phyloP scores from a whole-genome alignment of 225 moss, liverwort and hornwort genomes.

The Antitrichia curtipendula region DNA sequence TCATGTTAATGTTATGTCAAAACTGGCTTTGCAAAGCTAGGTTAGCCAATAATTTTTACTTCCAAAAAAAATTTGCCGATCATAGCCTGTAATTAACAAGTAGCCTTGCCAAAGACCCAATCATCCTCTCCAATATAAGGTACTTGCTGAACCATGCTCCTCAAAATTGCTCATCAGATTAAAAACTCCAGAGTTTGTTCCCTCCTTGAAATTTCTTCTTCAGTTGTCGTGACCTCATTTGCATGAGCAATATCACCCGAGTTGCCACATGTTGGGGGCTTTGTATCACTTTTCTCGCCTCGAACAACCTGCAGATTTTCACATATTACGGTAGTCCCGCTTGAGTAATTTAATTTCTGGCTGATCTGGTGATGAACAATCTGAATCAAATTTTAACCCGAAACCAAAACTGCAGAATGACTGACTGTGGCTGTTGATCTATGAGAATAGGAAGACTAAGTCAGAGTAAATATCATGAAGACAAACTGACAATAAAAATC shows the following conservation, averaged over 20 bases:
- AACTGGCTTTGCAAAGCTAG: not conserved
- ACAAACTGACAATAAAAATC: not conserved
- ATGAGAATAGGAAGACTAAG: not conserved
- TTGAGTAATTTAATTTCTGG: not conserved
- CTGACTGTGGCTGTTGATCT: too few relatives aligned
- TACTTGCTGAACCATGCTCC: not conserved
- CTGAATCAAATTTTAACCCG: not conserved
- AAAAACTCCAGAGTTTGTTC: not conserved
- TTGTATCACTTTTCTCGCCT: not conserved
- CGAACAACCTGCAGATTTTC: constrained; percentile 1
- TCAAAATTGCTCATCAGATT: not conserved
- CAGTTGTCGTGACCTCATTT: not conserved
- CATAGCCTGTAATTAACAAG: not conserved
- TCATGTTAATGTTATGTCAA: not conserved
- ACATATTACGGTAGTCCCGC: not conserved
- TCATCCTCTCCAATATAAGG: not conserved
- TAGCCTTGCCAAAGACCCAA: too few relatives aligned
- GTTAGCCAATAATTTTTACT: not conserved
- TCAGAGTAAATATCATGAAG: not conserved
- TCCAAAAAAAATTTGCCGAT: not conserved
- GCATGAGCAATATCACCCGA: not conserved
- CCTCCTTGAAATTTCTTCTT: not conserved
- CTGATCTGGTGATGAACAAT: not conserved
- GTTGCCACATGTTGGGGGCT: not conserved
- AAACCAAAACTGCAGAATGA: not conserved